These are phyloP conservation scores for Pichia sporocuriosa DNA, from an alignment of 805 yeast species.

Conservation along the genomic window DNA sequence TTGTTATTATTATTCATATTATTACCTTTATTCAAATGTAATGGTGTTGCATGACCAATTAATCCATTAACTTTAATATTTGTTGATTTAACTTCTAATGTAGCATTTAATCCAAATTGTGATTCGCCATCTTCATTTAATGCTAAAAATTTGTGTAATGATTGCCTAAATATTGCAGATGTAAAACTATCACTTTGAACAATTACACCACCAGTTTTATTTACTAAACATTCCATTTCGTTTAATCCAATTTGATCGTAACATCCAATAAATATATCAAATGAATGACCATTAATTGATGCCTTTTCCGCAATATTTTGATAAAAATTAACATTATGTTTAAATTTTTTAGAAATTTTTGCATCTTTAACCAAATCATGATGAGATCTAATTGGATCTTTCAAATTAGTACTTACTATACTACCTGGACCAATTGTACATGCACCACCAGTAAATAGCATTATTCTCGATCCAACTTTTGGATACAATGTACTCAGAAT, in stretches of 20 bases:
- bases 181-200: slow-evolving; percentile 60
- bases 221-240: slow-evolving; percentile 56
- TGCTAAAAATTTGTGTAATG: slow-evolving; percentile 46
- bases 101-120: slow-evolving; percentile 52
- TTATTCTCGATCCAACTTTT: slow-evolving; percentile 46
- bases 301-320: slow-evolving; percentile 41
- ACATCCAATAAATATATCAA: slow-evolving; percentile 56
- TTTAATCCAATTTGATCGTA: slow-evolving; percentile 64
- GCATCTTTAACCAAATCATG: slow-evolving; percentile 47
- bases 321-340: slow-evolving; percentile 42
- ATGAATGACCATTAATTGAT: slow-evolving; percentile 45
- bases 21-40: slow-evolving; percentile 17
- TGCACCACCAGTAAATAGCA: slow-evolving; percentile 56
- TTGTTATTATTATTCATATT: not conserved
- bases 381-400: slow-evolving; percentile 62
- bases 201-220: slow-evolving; percentile 56
- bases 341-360: slow-evolving; percentile 32
- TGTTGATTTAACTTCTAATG: slow-evolving; percentile 49
- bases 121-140: slow-evolving; percentile 29
- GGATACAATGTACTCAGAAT: slow-evolving; percentile 34
- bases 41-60: slow-evolving; percentile 54
- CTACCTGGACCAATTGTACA: slow-evolving; percentile 61
- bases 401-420: slow-evolving; percentile 48
- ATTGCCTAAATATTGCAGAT: slow-evolving; percentile 63
- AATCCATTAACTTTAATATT: slow-evolving; percentile 52